These are phyloP conservation scores for Pezicula rhizophila DNA, from an alignment of 2,329 filamentous ascomycete species.

Conservation along the genomic window DNA sequence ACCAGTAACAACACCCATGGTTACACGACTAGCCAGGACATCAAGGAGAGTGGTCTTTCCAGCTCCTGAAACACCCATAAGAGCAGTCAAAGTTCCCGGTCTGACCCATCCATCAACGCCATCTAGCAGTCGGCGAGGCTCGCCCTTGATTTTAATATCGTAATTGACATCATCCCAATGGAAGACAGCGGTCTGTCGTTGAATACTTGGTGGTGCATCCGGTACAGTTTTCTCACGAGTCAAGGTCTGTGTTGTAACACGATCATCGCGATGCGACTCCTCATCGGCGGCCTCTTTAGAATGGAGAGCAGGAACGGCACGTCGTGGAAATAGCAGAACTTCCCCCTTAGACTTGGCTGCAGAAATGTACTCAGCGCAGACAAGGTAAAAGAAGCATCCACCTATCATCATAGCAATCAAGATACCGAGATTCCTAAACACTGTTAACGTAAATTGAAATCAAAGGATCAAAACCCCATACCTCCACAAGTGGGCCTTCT, in stretches of 20 bases:
- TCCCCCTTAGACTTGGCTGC: conserved; percentile 71
- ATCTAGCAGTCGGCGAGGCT: conserved; percentile 71
- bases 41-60: conserved; percentile 90
- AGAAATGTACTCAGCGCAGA: conserved; percentile 51
- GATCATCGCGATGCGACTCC: conserved; percentile 28
- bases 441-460: conserved; percentile 18
- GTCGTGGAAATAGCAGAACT: conserved; percentile 67
- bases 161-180: conserved; percentile 45
- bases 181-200: conserved; percentile 45
- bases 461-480: neutral
- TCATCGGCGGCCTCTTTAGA: conserved; percentile 3
- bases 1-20: conserved; percentile 82
- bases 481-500: conserved; percentile 56
- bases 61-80: conserved; percentile 73
- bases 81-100: conserved; percentile 79
- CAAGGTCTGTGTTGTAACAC: conserved; percentile 10
- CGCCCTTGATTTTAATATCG: conserved; percentile 69
- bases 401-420: conserved; percentile 57
- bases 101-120: conserved; percentile 91
- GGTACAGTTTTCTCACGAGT: conserved; percentile 48
- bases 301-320: conserved; percentile 37
- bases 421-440: conserved; percentile 58
- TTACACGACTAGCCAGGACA: conserved; percentile 76
- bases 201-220: conserved; percentile 21
- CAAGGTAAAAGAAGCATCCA: conserved; percentile 54